These are phyloP conservation scores for Dryas alaskensis DNA, from an alignment of 306 rosid species.

Conservation along the genomic window DNA sequence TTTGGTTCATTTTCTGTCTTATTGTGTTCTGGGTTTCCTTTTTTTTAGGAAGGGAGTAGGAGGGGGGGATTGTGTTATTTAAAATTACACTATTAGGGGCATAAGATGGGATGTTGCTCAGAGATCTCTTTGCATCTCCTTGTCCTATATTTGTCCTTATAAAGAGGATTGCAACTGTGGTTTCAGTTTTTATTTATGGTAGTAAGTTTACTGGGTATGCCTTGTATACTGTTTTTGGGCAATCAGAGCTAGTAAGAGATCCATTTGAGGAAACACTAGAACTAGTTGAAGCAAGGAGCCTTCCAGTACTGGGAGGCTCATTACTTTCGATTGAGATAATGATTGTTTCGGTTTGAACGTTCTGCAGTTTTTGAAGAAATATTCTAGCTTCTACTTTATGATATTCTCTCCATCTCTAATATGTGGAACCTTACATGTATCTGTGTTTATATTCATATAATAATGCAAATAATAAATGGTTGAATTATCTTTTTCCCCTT, in stretches of 20 bases:
- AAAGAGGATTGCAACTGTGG: neutral
- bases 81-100: neutral
- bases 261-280: slow-evolving; percentile 3
- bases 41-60: neutral
- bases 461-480: neutral
- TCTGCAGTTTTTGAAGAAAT: neutral
- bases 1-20: slow-evolving; percentile 4
- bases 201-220: neutral
- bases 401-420: neutral
- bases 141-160: neutral
- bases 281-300: neutral
- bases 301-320: neutral
- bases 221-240: neutral
- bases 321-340: neutral
- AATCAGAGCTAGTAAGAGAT: slow-evolving; percentile 5
- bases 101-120: neutral
- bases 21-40: neutral
- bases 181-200: neutral
- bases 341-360: neutral
- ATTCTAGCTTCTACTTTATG: neutral
- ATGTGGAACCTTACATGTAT: neutral
- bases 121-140: neutral
- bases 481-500: slow-evolving; percentile 12
- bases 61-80: neutral
- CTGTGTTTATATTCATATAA: neutral